Base-by-base conservation (phyloP, 768 basidiomycete genomes). In the Hortiboletus campestris region DNA sequence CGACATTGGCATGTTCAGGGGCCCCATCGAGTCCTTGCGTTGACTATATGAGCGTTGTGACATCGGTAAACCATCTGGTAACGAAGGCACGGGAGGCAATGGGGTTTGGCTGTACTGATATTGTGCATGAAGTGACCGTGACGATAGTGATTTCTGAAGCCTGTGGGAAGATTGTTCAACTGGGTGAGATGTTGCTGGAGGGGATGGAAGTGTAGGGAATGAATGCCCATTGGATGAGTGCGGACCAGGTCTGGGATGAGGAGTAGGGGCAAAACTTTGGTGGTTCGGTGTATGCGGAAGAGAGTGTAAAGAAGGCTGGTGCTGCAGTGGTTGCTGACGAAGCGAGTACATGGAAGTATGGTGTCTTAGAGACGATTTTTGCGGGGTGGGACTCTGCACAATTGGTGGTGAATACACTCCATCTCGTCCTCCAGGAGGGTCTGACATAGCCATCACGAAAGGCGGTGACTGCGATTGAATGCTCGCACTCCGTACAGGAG, bases 71-170 rank as follows among this genome's bases (percentile, higher is more conserved):
- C 61, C 70, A 32, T 70, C 71, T 10, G 76, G 71, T 35, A 74
- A 65, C 19, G 64, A 67, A 12, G 77, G 79, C 53, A 74, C 62
- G n/a, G 74, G 78, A 25, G 78, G 74, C 6, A 65, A 53, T 12
- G 66, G 59, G 7, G 57, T 60, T 42, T 61, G 67, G 17, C 77
- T 77, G 53, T 75, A 67, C 51, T 82, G 83, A 47, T 77, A 70
- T 54, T 82, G 82, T 46, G 81, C 75, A 63, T 76, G 75, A 29
- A 90, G 75, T 14, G 85, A 88, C 20, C 80, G 80, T 22, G 80
- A 72, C 13, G 89, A 89, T 20, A 78, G 69, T 11, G 80, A 80
- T 66, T 85, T 86, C 32, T 73, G 76, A 29, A 80, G 58, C 14
- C 60, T 68, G 25, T 65, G 67, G n/a, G 53, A 34, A 29, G 63